Evolutionary conservation across 768 basidiomycete genomes (phyloP), one percentile per base, ranked within the genome.

Genomic region (Tulasnella sp.): DNA sequence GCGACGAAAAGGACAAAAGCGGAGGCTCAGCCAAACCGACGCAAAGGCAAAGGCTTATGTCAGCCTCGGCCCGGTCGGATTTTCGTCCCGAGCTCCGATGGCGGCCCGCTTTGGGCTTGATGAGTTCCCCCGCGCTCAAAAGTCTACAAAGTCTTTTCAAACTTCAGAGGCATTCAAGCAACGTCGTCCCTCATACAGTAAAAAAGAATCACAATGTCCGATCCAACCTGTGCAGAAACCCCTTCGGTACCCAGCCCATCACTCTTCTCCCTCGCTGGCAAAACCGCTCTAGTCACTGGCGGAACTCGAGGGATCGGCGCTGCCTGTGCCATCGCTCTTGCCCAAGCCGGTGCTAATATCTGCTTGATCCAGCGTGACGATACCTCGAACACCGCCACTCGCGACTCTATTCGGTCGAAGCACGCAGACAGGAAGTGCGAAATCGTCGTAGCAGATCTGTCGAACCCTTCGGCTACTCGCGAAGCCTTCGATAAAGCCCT

Each of bases 381-480:
- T 41, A 34, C 81, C 11, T 70, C 77, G 67, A 81, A 82, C 78
- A 77, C 77, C 5, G 68, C 77, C 29, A 82, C 82, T 0, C 73
- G 74, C 36, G 79, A 83, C 63, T 71, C 74, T 0, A 79, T 83
- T 68, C 77, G 29, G 17, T 63, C 36, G 12, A 63, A 37, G 29
- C 19, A 17, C 36, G 32, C 9, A 14, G 52, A 59, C 11, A 19
- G 52, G 19, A 39, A 47, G 32, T 63, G 40, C 64, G 78, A 84
- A 74, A 82, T 84, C 73, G 82, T 88, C 64, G 79, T 84, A n/a
- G 87, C 86, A 78, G 87, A 90, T 78, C 80, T 90, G 39, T 79
- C 81, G 7, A 82, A 86, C 78, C 78, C 85, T 34, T 80, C 81
- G 36, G 79, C 82, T 14, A 87, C 88, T 75, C 83, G 81, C 69